Conservation (phyloP, 1,284 basidiomycete genomes). For the Cryptococcus sp. region DNA sequence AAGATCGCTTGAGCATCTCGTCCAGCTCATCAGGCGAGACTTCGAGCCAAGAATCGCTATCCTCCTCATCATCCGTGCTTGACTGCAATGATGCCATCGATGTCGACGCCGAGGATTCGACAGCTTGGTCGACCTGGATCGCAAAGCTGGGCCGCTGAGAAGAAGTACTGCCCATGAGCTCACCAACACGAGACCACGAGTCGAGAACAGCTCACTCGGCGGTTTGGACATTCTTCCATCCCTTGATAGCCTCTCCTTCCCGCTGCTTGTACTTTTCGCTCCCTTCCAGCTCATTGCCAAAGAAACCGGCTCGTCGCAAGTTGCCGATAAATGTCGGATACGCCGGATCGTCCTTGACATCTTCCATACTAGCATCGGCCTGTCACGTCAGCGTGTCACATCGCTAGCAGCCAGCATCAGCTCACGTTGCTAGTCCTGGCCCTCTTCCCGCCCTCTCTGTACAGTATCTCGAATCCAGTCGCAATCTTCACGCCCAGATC, state of each 20-base stretch:
- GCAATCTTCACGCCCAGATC: constrained; percentile 88
- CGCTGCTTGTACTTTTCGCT: constrained; percentile 67
- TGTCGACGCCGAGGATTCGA: constrained; percentile 39
- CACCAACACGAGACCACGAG: background rate
- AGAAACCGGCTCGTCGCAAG: constrained; percentile 63
- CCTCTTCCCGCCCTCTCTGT: constrained; percentile 65
- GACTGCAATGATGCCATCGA: constrained; percentile 9
- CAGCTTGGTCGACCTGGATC: constrained; percentile 59
- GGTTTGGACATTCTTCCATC: constrained; percentile 59
- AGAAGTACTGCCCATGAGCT: constrained; percentile 11
- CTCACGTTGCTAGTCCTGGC: constrained; percentile 51
- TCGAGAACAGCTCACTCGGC: constrained; percentile 56
- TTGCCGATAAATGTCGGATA: constrained; percentile 50
- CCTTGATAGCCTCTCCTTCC: constrained; percentile 63
- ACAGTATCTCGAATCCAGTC: constrained; percentile 92
- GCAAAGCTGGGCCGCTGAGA: constrained; percentile 64
- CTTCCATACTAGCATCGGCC: background rate
- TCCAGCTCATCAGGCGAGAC: constrained; percentile 45
- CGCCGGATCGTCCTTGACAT: background rate
- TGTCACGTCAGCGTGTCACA: background rate
- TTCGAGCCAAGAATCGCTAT: constrained; percentile 42
- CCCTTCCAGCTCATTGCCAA: constrained; percentile 66
- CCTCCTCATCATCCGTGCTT: constrained; percentile 22
- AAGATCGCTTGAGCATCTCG: constrained; percentile 34
- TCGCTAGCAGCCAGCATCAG: constrained; percentile 4